Percentiles rank a stretch among this genome's conserved stretches.
Evolutionary conservation across 441 rosid genomes (phyloP).

Genomic region (California macrophylla): DNA sequence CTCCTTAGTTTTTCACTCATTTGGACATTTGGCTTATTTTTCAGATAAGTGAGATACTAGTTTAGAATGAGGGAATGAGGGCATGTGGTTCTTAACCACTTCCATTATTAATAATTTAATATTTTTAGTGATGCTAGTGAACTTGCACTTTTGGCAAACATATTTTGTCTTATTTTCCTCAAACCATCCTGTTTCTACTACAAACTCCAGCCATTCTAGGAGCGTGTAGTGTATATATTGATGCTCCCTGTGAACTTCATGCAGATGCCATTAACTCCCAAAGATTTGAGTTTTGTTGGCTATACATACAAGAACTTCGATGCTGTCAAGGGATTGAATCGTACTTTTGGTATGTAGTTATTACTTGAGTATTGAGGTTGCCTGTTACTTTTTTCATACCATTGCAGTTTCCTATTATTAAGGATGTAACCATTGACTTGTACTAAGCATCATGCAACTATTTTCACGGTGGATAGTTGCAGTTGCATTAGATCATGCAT

Average conservation of each 20-base stretch:
- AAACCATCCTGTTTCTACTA: neutral
- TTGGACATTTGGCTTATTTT: neutral
- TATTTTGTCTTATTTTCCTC: neutral
- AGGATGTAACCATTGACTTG: slow-evolving; percentile 7
- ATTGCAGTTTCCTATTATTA: neutral
- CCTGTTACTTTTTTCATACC: slow-evolving; percentile 4
- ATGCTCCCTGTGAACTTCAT: slow-evolving; percentile 16
- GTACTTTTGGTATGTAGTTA: slow-evolving; percentile 47
- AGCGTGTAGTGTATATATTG: neutral
- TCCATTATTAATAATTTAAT: neutral
- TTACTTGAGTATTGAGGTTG: slow-evolving; percentile 6
- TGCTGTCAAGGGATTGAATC: slow-evolving; percentile 73
- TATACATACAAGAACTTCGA: slow-evolving; percentile 95
- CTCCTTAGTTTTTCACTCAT: neutral
- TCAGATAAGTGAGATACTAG: neutral
- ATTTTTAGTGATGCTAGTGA: neutral
- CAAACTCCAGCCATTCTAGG: neutral
- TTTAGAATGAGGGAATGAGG: neutral
- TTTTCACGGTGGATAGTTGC: neutral
- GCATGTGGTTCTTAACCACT: neutral
- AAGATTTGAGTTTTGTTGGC: slow-evolving; percentile 94
- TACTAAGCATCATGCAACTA: neutral
- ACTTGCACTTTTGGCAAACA: neutral
- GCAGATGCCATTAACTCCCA: slow-evolving; percentile 73
- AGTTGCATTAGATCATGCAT: neutral